A percentile compares a stretch with the other conserved stretches of the same genome.
Conservation (phyloP, 805 yeast species). For the Starmerella lactis-condensi region DNA sequence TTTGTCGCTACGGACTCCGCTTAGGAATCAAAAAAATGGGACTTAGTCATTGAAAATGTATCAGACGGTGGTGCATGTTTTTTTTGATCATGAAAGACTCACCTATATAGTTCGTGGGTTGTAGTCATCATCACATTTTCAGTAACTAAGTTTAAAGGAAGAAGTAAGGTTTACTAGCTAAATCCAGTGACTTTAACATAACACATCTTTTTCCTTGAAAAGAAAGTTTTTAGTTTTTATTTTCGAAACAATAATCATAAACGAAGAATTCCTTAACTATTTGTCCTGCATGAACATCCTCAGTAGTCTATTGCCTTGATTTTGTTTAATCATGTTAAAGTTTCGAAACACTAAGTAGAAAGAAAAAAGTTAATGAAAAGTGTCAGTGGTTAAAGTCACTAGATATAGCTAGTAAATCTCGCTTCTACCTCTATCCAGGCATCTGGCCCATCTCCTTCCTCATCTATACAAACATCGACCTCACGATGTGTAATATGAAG, state of each 20-base stretch:
- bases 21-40: too few species aligned
- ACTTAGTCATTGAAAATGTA: too few species aligned
- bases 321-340: neutral
- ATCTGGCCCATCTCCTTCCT: neutral
- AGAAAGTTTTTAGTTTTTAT: too few species aligned
- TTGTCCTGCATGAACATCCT: slow-evolving; percentile 21
- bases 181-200: too few species aligned
- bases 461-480: neutral
- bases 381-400: too few species aligned
- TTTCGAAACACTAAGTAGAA: too few species aligned
- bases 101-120: slow-evolving; percentile 6
- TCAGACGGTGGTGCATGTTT: slow-evolving; percentile 22
- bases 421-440: neutral
- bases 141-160: neutral
- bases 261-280: slow-evolving; percentile 20
- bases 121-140: slow-evolving; percentile 10
- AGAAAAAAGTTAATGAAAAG: too few species aligned
- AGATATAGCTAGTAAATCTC: neutral
- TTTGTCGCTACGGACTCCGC: too few species aligned
- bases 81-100: slow-evolving; percentile 13
- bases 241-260: slow-evolving; percentile 15
- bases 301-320: slow-evolving; percentile 18
- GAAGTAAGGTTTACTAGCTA: slow-evolving; percentile 1
- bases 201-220: too few species aligned
- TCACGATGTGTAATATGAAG: too few species aligned